phyloP scores from a whole-genome alignment of 371 early-diverging fungal genomes.

The Actinomucor elegans region DNA sequence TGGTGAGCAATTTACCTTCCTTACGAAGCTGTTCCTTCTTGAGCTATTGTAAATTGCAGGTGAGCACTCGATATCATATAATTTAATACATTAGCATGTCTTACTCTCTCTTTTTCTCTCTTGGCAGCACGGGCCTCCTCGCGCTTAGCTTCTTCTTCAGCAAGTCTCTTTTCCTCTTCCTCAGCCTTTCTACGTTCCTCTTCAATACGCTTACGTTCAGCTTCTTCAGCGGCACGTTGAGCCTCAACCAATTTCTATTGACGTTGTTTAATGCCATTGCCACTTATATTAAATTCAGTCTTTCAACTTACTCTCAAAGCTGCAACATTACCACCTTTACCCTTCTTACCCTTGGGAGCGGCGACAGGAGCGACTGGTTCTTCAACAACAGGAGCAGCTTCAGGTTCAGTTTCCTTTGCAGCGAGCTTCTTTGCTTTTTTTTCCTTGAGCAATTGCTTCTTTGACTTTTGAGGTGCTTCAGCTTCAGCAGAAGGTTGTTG shows the following conservation, averaged over 20 bases:
- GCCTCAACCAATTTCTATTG: conserved; percentile 52
- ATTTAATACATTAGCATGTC: no score
- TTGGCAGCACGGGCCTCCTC: conserved; percentile 50
- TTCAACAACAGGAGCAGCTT: conserved; percentile 24
- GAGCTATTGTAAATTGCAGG: no score
- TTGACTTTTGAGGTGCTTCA: conserved; percentile 23
- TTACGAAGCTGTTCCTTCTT: conserved; percentile 89
- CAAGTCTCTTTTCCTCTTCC: conserved; percentile 42
- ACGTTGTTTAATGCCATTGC: not conserved
- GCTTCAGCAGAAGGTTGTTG: conserved; percentile 6
- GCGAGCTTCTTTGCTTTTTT: conserved; percentile 41
- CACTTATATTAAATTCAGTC: not conserved
- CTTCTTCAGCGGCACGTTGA: conserved; percentile 54
- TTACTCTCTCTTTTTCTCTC: conserved; percentile 43
- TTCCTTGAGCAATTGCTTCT: conserved; percentile 36
- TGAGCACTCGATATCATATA: no score
- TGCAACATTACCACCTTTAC: conserved; percentile 43
- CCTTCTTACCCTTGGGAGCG: conserved; percentile 40
- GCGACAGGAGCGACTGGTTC: conserved; percentile 26
- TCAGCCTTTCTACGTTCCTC: conserved; percentile 43
- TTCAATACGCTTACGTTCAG: conserved; percentile 35
- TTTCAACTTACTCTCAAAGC: conserved; percentile 46
- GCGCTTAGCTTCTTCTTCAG: conserved; percentile 44
- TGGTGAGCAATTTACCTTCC: conserved; percentile 90
- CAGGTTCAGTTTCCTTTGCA: conserved; percentile 27